Percentiles rank a stretch among this genome's conserved stretches.
Evolutionary conservation across 768 basidiomycete genomes (phyloP).

Genomic region (Lactarius quietus): DNA sequence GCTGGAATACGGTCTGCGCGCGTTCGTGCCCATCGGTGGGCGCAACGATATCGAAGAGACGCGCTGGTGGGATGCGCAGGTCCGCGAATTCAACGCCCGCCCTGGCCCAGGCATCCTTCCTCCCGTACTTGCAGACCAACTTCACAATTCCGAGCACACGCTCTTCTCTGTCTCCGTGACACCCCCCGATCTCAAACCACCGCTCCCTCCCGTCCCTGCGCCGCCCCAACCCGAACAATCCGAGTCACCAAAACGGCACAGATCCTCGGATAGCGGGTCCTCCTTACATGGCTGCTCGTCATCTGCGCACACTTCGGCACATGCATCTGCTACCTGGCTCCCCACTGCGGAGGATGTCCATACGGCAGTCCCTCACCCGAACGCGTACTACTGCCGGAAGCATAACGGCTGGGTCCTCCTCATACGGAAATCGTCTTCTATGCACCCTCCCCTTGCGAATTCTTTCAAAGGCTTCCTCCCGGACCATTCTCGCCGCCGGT

Average conservation of each 20-base stretch:
- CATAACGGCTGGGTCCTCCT: constrained; percentile 83
- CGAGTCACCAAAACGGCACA: constrained; percentile 12
- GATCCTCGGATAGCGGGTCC: constrained; percentile 6
- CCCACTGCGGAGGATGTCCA: constrained; percentile 63
- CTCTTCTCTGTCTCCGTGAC: constrained; percentile 56
- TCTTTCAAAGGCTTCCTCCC: constrained; percentile 55
- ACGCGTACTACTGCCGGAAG: constrained; percentile 78
- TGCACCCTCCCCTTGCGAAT: constrained; percentile 56
- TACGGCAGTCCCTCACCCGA: constrained; percentile 73
- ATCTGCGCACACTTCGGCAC: constrained; percentile 22
- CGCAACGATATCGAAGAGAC: constrained; percentile 57
- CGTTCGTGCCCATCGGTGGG: constrained; percentile 51
- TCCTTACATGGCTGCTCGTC: constrained; percentile 24
- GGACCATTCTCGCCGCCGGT: constrained; percentile 47
- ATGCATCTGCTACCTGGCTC: constrained; percentile 29
- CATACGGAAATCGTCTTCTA: constrained; percentile 59
- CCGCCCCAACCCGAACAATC: constrained; percentile 25
- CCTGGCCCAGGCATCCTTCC: constrained; percentile 73
- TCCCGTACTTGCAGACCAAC: constrained; percentile 57
- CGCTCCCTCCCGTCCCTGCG: constrained; percentile 28
- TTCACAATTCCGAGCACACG: constrained; percentile 72
- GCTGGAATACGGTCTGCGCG: constrained; percentile 26
- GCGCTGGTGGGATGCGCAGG: constrained; percentile 62
- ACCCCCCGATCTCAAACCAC: constrained; percentile 34
- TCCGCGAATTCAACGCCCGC: constrained; percentile 44